Evolutionary conservation across 2,329 filamentous ascomycete genomes (phyloP).

Genomic region (Colletotrichum sp.): DNA sequence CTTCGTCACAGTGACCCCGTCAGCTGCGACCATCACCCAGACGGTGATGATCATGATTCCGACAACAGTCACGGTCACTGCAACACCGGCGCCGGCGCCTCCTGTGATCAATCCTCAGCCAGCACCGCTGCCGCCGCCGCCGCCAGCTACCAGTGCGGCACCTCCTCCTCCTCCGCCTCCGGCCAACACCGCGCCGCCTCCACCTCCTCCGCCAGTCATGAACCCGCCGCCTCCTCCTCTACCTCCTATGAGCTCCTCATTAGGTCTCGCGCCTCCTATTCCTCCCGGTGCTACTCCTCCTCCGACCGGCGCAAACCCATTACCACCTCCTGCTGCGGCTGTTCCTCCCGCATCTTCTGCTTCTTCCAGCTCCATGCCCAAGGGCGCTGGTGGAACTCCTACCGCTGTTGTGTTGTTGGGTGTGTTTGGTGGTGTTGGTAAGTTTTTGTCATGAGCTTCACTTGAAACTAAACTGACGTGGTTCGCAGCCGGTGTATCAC

Average conservation of each 20-base stretch:
- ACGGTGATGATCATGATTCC: slow-evolving; percentile 13
- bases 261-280: background rate
- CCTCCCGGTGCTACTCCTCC: background rate
- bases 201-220: background rate
- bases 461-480: background rate
- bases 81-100: background rate
- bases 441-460: background rate
- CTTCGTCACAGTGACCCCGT: slow-evolving; percentile 5
- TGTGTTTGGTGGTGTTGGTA: slow-evolving; percentile 18
- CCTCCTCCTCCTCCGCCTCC: background rate
- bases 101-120: background rate
- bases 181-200: background rate
- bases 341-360: background rate
- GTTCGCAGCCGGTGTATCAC: background rate
- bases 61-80: slow-evolving; percentile 10
- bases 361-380: background rate
- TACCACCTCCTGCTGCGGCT: background rate
- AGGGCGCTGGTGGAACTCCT: slow-evolving; percentile 4
- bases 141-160: background rate
- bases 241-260: background rate
- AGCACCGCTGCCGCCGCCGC: background rate
- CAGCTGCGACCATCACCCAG: background rate
- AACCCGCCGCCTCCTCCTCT: background rate
- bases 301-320: background rate
- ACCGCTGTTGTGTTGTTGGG: slow-evolving; percentile 11